Base-by-base conservation (phyloP, 371 early-diverging fungal genomes). In the Mortierella polycephala region DNA sequence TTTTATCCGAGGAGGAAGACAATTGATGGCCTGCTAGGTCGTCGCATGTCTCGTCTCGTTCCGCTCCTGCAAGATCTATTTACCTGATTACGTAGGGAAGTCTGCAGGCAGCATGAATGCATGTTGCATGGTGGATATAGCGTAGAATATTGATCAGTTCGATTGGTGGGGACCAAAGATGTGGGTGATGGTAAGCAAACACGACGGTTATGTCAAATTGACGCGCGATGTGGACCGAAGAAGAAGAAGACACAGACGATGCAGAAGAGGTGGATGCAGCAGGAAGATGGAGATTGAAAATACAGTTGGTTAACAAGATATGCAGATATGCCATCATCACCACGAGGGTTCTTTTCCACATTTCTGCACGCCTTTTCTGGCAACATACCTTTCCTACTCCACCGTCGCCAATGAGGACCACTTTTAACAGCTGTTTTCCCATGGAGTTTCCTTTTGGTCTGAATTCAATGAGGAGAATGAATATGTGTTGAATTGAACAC, bases 371-470 rank as follows among this genome's bases (percentile, higher is more conserved):
- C 52, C 18, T 2, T 21, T 52, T 52, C 2, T 21, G 4, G 7
- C 13, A 12, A 4, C 18, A 53, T 85, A 87, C 88, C 83, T 95
- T 95, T 45, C 96, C 96, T 18, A 95, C 94, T 54, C 94, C 94
- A 60, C 93, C 92, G 69, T 93, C 93, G 20, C 96, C 96, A 66
- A 95, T 89, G 30, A 95, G 71, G 41, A 95, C 92, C 16, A 94
- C 88, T 64, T 95, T 94, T 6, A 90, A 81, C 30, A 89, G 82
- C 46, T 88, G 88, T 72, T 88, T 88, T 20, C 71, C 71, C 77
- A 76, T 76, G 57, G n/a, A 30, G 14, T 52, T 5, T 39, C 21
- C 46, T 40, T 14, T 57, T 14, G 12, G 11, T 37, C n/a, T 53
- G 30, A n/a, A 44, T 13, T 23, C 16, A 47, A 52, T 8, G 18